Evolutionary conservation across 495 filamentous ascomycete species (phyloP), one percentile per base, ranked within the genome.

Genomic region (Trichoderma orchidacearum): DNA sequence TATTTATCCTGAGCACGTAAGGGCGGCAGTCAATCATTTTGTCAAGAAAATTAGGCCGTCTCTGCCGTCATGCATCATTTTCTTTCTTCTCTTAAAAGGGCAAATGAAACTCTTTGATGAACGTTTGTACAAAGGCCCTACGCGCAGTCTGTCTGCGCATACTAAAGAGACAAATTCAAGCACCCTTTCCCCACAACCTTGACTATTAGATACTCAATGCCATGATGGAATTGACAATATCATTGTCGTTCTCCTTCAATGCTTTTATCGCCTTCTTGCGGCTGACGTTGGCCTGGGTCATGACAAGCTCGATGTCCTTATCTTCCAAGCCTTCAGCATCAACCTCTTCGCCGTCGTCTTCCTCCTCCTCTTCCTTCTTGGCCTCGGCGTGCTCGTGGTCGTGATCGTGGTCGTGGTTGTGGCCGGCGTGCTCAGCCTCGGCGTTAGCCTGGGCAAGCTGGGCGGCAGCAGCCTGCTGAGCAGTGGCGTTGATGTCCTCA

Each of bases 171-270:
- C 27, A 48, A 48, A 25, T 48, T 48, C 41, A 48, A 48, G 18
- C 41, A 48, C 41, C 41, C 41, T 28, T 18, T 23, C 41, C 41
- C 23, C 13, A 48, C 15, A 25, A 18, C 41, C 13, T 18, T 11
- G 17, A 25, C 51, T 28, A 62, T 79, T 82, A 98, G 86, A 95
- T 86, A 78, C 90, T 96, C 72, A 98, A 79, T 62, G 92, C 90
- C 93, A 98, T 98, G 77, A 98, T 98, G 58, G 92, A 95, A 82
- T 97, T 97, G 74, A 99, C 94, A 76, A 99, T 97, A 72, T 99
- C 94, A 65, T 96, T 95, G 75, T 96, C 90, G 72, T 99, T 96
- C 80, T 96, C 90, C 78, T 93, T 92, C 59, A 99, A 78, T 29
- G 94, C 94, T 75, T 96, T 97, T 77, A 97, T 85, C 56, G 93